Evolutionary conservation across 805 yeast species (phyloP).

Genomic region (Starmera amethionina): DNA sequence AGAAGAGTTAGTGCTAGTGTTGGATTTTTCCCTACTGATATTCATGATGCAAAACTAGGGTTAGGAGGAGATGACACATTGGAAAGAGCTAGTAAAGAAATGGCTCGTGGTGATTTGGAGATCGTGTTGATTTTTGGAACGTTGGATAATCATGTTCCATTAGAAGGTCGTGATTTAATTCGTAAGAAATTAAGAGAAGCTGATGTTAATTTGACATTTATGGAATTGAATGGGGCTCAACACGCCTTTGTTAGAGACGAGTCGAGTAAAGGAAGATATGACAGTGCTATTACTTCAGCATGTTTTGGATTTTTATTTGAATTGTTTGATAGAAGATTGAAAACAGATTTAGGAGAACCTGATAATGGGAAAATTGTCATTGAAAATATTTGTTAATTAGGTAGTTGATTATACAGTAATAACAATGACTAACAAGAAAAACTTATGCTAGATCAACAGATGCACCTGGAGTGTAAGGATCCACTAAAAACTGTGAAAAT

Average conservation of each 20-base stretch:
- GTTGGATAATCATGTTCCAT: conserved; percentile 71
- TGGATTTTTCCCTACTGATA: conserved; percentile 75
- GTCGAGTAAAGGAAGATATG: conserved; percentile 69
- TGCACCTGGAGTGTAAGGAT: conserved; percentile 60
- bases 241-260: conserved; percentile 82
- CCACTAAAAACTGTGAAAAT: conserved; percentile 72
- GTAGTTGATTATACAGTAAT: not conserved
- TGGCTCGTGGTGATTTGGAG: conserved; percentile 43
- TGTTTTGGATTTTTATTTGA: conserved; percentile 63
- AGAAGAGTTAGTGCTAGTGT: conserved; percentile 56
- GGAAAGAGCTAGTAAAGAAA: conserved; percentile 36
- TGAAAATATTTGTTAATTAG: conserved; percentile 52
- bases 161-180: conserved; percentile 66
- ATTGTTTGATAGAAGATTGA: conserved; percentile 58
- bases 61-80: conserved; percentile 59
- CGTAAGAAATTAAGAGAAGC: conserved; percentile 48
- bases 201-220: conserved; percentile 55
- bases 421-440: not conserved
- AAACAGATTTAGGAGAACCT: conserved; percentile 55
- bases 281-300: conserved; percentile 61
- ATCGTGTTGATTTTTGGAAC: conserved; percentile 66
- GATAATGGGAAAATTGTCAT: conserved; percentile 40
- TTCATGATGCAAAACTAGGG: conserved; percentile 61
- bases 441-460: conserved; percentile 12
- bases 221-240: conserved; percentile 71